Conservation (phyloP, 2,329 filamentous ascomycete species). For the Blumeriella jaapii region DNA sequence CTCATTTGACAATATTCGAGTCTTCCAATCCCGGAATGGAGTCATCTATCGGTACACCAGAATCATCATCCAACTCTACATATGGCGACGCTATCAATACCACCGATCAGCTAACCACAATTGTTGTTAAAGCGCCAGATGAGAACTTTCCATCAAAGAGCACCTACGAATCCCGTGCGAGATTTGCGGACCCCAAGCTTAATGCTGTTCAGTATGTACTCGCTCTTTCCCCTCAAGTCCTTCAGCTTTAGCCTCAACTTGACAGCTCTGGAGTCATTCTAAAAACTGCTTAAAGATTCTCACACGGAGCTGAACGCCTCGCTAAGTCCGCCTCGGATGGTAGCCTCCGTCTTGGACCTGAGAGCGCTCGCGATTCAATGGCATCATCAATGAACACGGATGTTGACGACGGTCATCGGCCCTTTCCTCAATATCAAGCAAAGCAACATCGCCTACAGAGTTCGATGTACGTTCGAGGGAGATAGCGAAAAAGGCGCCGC, state of each 20-base stretch:
- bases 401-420: slow-evolving; percentile 36
- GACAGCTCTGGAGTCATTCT: slow-evolving; percentile 1
- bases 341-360: slow-evolving; percentile 23
- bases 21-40: slow-evolving; percentile 19
- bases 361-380: slow-evolving; percentile 32
- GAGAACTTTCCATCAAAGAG: slow-evolving; percentile 13
- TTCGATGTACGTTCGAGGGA: slow-evolving; percentile 30
- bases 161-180: slow-evolving; percentile 14
- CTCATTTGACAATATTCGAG: slow-evolving; percentile 29
- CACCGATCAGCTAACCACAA: slow-evolving; percentile 19
- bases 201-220: slow-evolving; percentile 22
- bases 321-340: slow-evolving; percentile 18
- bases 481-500: slow-evolving; percentile 16
- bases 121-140: slow-evolving; percentile 20
- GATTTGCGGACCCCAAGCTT: slow-evolving; percentile 14
- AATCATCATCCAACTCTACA: slow-evolving; percentile 21
- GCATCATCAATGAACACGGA: slow-evolving; percentile 45
- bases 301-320: slow-evolving; percentile 17
- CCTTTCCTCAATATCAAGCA: slow-evolving; percentile 46
- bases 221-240: slow-evolving; percentile 6
- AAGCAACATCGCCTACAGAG: slow-evolving; percentile 50
- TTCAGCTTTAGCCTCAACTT: slow-evolving; percentile 8
- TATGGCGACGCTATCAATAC: slow-evolving; percentile 19
- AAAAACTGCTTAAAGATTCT: slow-evolving; percentile 15
- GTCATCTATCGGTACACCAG: slow-evolving; percentile 19